Conservation (phyloP, 805 yeast genomes). For the Maudiozyma bulderi region DNA sequence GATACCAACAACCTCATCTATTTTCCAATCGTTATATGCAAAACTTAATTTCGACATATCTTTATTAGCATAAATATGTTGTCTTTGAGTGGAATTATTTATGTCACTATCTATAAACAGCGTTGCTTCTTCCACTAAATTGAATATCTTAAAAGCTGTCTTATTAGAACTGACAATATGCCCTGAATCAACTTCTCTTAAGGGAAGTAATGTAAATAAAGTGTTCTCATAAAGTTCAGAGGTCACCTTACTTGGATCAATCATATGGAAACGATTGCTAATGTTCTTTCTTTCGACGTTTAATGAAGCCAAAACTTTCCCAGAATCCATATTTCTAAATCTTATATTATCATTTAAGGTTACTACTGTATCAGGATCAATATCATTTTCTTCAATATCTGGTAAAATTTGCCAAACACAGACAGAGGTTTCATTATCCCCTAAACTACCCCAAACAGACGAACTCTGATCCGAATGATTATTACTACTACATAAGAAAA, state of each 20-base stretch:
- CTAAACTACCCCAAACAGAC: no score
- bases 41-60: constrained; percentile 42
- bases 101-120: constrained; percentile 82
- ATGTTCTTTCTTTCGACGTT: no score
- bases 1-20: constrained; percentile 61
- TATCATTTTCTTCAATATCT: constrained; percentile 26
- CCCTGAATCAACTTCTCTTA: constrained; percentile 41
- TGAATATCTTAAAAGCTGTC: constrained; percentile 59
- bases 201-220: constrained; percentile 60
- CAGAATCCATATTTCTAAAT: constrained; percentile 69
- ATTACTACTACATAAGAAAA: constrained; percentile 72
- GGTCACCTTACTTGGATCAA: constrained; percentile 44
- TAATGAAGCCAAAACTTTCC: constrained; percentile 60
- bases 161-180: constrained; percentile 53
- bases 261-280: neutral
- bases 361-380: constrained; percentile 40
- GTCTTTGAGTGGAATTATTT: neutral
- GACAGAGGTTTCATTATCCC: constrained; percentile 28
- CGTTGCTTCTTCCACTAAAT: constrained; percentile 79
- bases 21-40: constrained; percentile 58
- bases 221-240: constrained; percentile 58
- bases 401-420: constrained; percentile 86
- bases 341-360: constrained; percentile 65
- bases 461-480: constrained; percentile 37
- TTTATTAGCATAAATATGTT: constrained; percentile 3